Evolutionary conservation across 495 filamentous ascomycete species (phyloP), one percentile per base, ranked within the genome.

Genomic region (Paragyromitra xinjiangensis): DNA sequence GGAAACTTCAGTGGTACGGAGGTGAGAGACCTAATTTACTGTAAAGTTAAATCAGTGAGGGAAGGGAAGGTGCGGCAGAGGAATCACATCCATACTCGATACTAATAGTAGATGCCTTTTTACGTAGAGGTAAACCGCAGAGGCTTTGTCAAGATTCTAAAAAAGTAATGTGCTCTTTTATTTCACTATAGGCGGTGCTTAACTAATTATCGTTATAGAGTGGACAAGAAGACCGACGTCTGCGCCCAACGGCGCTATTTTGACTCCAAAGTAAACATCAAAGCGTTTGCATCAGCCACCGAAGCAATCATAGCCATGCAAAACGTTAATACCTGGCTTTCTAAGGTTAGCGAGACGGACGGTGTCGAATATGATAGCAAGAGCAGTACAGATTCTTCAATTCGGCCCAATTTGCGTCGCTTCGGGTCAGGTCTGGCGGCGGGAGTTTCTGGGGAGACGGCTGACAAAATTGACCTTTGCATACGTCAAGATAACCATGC

Each of bases 71-170:
- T 8, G 5, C 16, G 16, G 16, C 29, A 16, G 42, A 42, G 29
- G n/a, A 14, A 44, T 19, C 16, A 6, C 19, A n/a, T 66, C 24
- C 29, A 5, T 29, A n/a, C 14, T 24, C 5, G 8, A 40, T 75
- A 12, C 78, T 80, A 40, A 80, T 50, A 1, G 24, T 8, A 45
- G 19, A n/a, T 62, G 26, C 39, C 24, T n/a, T 9, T 63, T 29
- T 3, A 8, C 48, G 68, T 22, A 75, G 95, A 98, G 85, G 94
- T 98, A 78, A 99, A 99, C 81, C 88, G 94, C 45, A 88, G 92
- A 71, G 95, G 95, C 0, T 99, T 99, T 80, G 88, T 96, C 79
- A 99, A 99, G 85, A 98, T 99, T 84, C 95, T 94, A 24, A 99
- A 98, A 86, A 99, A 99, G 84, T 86, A 82, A 39, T 64, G 26